Percentiles rank a stretch among this genome's conserved stretches.
Evolutionary conservation across 2,329 filamentous ascomycete species (phyloP).

Genomic region (Exserohilum rostratum): DNA sequence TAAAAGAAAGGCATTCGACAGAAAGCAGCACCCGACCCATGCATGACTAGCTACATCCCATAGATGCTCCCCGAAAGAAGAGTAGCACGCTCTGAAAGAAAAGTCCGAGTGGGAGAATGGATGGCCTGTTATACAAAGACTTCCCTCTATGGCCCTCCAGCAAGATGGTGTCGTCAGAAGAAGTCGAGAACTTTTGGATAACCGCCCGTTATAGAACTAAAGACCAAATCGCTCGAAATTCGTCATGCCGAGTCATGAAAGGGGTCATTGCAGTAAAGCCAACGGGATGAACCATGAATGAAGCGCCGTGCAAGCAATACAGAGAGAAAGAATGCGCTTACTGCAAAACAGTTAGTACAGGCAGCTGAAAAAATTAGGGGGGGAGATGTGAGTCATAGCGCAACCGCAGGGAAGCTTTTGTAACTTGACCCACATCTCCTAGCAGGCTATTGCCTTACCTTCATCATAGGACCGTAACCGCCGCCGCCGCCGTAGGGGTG

Average conservation of each 20-base stretch:
- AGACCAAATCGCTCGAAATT: slow-evolving; percentile 47
- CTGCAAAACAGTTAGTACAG: slow-evolving; percentile 29
- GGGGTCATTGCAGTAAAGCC: slow-evolving; percentile 44
- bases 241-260: slow-evolving; percentile 48
- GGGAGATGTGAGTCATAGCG: not conserved
- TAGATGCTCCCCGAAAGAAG: slow-evolving; percentile 35
- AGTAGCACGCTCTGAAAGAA: slow-evolving; percentile 38
- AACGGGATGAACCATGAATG: slow-evolving; percentile 43
- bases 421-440: not conserved
- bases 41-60: slow-evolving; percentile 47
- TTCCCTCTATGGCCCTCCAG: slow-evolving; percentile 42
- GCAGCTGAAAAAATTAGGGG: not conserved
- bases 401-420: not conserved
- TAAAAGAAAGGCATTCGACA: slow-evolving; percentile 39
- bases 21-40: slow-evolving; percentile 40
- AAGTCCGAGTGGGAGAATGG: slow-evolving; percentile 39
- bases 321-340: slow-evolving; percentile 49
- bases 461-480: slow-evolving; percentile 72
- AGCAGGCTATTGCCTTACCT: slow-evolving; percentile 53
- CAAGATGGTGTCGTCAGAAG: slow-evolving; percentile 46
- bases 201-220: slow-evolving; percentile 43
- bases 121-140: slow-evolving; percentile 49
- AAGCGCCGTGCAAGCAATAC: slow-evolving; percentile 44
- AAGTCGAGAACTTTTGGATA: slow-evolving; percentile 48
- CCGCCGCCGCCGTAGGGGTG: slow-evolving; percentile 58